Evolutionary conservation across 441 rosid species (phyloP).

Genomic region (Flueggea neowawraea): DNA sequence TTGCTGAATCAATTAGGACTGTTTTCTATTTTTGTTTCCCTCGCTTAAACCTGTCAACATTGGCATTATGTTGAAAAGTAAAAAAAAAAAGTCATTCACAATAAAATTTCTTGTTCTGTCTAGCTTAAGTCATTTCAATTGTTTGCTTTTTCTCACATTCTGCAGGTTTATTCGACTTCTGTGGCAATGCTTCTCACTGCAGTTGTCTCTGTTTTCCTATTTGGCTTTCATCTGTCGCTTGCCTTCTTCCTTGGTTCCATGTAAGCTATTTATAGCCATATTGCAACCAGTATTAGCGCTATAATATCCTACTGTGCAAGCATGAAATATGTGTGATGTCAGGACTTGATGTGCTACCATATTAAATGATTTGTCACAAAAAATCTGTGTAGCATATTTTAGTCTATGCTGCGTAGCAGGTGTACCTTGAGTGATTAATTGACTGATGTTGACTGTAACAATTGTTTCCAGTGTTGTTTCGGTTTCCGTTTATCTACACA

Average conservation of each 20-base stretch:
- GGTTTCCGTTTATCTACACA: slow-evolving; percentile 73
- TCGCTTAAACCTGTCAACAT: too few relatives aligned
- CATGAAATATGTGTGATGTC: neutral
- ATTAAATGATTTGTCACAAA: too few relatives aligned
- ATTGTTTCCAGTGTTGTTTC: slow-evolving; percentile 76
- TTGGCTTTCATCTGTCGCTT: slow-evolving; percentile 78
- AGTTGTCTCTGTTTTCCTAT: slow-evolving; percentile 82
- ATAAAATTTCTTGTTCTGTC: too few relatives aligned
- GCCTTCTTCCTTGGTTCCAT: slow-evolving; percentile 90
- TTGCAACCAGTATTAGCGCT: too few relatives aligned
- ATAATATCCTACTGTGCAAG: neutral
- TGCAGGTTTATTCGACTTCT: slow-evolving; percentile 96
- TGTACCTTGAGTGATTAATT: neutral
- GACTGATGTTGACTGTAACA: neutral
- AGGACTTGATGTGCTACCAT: neutral
- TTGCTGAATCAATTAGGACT: too few relatives aligned
- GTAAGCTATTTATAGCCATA: slow-evolving; percentile 41
- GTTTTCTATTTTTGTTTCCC: too few relatives aligned
- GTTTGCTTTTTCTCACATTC: neutral
- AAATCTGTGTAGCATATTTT: too few relatives aligned
- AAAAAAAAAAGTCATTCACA: too few relatives aligned
- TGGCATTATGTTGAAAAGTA: too few relatives aligned
- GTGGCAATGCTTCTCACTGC: slow-evolving; percentile 99
- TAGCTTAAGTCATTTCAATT: neutral
- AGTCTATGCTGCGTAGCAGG: too few relatives aligned